Base-by-base conservation (phyloP, 2,329 filamentous ascomycete species). In the Davidsoniella eucalypti region DNA sequence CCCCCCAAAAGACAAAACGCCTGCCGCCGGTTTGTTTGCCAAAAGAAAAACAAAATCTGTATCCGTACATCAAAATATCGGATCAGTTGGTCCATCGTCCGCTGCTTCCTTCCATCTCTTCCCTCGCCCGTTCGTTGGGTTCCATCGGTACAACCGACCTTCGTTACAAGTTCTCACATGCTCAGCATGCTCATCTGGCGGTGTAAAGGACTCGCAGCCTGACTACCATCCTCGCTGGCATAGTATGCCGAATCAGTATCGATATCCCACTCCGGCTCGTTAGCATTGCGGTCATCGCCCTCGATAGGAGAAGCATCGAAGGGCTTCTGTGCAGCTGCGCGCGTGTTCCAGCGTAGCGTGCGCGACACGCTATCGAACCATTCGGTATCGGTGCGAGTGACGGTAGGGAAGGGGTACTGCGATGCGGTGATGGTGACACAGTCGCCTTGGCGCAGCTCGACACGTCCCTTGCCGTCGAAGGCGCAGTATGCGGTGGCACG, bases 311-410 rank as follows among this genome's bases (percentile, higher is more conserved):
- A 57, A n/a, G 70, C 64, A 50, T 83, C 81, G 71, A 93, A 98
- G 2, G 79, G 85, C 65, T 95, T 96, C 65, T 98, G 92, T 50
- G 82, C 82, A 4, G 90, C 88, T 4, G 87, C 88, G 43, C 92
- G 76, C 23, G 84, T 90, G 66, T 98, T 98, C 92, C 92, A 98
- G 55, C 88, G 76, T 53, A 98, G 71, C 3, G 90, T 94, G 54
- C 90, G 78, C 49, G 85, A 87, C 45, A 98, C 87, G 60, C 86
- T 93, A 64, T 95, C 85, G 61, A 98, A 95, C 92, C 92, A 98
- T 64, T 98, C 92, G 1, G 82, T 84, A 54, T 82, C 82, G 55
- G 83, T 86, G 56, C 87, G 84, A 52, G 93, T 86, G 41, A 98
- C 90, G 1, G 92, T 96, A 2, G 92, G 92, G 69, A 98, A 96